A percentile compares a stretch with the other conserved stretches of the same genome.
phyloP scores from a whole-genome alignment of 441 rosid genomes.

The Brassica balearica region DNA sequence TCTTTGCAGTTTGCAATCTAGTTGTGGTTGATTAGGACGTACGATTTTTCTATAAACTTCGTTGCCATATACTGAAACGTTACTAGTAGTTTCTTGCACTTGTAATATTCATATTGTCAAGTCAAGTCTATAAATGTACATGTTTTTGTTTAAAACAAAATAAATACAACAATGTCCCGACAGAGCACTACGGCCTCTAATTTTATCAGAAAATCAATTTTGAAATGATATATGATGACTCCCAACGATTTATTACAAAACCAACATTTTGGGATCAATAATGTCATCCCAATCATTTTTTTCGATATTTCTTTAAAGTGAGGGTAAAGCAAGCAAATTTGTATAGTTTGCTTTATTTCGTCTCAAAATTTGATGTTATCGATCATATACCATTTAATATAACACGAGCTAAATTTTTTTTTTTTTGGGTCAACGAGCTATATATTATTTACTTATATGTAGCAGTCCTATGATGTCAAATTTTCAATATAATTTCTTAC shows the following conservation, averaged over 20 bases:
- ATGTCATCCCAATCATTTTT: slow-evolving; percentile 15
- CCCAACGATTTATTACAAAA: slow-evolving; percentile 31
- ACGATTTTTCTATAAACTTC: neutral
- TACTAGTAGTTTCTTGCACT: neutral
- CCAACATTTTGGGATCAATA: slow-evolving; percentile 41
- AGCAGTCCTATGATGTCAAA: neutral
- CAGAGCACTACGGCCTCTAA: slow-evolving; percentile 25
- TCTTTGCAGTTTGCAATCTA: too few species aligned
- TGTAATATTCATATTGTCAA: slow-evolving; percentile 5
- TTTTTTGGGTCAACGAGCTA: neutral
- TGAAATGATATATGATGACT: slow-evolving; percentile 27
- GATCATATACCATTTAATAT: neutral
- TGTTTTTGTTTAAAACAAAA: neutral
- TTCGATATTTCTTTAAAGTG: slow-evolving; percentile 18
- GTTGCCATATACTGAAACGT: neutral
- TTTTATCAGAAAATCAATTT: slow-evolving; percentile 34
- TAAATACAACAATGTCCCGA: slow-evolving; percentile 33
- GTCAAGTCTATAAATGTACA: slow-evolving; percentile 14
- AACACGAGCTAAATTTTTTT: neutral
- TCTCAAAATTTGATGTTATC: neutral
- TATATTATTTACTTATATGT: too few species aligned
- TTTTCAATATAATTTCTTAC: slow-evolving; percentile 1
- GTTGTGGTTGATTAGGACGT: neutral
- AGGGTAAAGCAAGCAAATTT: slow-evolving; percentile 18
- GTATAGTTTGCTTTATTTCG: neutral